A percentile compares a stretch with the other conserved stretches of the same genome.
Conservation (phyloP, 2,329 filamentous ascomycete species). For the Verticillium alfalfae region DNA sequence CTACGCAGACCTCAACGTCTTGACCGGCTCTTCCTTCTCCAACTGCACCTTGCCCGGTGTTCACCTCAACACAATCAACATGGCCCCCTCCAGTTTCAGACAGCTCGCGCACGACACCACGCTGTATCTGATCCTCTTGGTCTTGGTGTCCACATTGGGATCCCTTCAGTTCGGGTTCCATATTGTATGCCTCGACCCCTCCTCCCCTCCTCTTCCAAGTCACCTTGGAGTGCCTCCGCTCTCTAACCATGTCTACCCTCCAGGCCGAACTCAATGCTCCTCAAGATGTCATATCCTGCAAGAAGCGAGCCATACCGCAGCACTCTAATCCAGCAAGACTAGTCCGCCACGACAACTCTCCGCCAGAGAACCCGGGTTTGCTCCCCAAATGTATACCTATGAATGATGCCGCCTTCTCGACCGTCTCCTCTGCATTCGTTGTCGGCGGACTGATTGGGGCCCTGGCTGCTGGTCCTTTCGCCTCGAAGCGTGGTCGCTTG, state of each 20-base stretch:
- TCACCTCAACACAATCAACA: conserved; percentile 10
- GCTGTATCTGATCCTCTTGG: conserved; percentile 69
- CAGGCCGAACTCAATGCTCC: conserved; percentile 94
- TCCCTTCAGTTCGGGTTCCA: conserved; percentile 95
- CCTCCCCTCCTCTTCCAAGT: not conserved
- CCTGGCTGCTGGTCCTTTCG: conserved; percentile 71
- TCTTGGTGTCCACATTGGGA: conserved; percentile 74
- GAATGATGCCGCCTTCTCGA: conserved; percentile 73
- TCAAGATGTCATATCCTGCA: conserved; percentile 87
- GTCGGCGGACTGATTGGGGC: conserved; percentile 83
- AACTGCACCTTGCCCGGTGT: not conserved
- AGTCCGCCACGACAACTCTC: conserved; percentile 18
- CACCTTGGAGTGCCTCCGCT: not conserved
- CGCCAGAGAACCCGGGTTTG: conserved; percentile 17
- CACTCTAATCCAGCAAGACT: conserved; percentile 16
- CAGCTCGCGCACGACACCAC: conserved; percentile 50
- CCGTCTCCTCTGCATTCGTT: conserved; percentile 87
- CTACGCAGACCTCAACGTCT: not conserved
- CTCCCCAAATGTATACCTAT: conserved; percentile 83
- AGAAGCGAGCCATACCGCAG: conserved; percentile 39
- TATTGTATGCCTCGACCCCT: conserved; percentile 51
- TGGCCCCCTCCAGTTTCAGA: conserved; percentile 31
- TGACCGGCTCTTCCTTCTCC: not conserved
- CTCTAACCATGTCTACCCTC: not conserved
- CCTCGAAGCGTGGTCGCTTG: conserved; percentile 70